A percentile compares a stretch with the other conserved stretches of the same genome.
These are phyloP conservation scores for Benincasa hispida DNA, from an alignment of 306 rosid species.

Conservation along the genomic window DNA sequence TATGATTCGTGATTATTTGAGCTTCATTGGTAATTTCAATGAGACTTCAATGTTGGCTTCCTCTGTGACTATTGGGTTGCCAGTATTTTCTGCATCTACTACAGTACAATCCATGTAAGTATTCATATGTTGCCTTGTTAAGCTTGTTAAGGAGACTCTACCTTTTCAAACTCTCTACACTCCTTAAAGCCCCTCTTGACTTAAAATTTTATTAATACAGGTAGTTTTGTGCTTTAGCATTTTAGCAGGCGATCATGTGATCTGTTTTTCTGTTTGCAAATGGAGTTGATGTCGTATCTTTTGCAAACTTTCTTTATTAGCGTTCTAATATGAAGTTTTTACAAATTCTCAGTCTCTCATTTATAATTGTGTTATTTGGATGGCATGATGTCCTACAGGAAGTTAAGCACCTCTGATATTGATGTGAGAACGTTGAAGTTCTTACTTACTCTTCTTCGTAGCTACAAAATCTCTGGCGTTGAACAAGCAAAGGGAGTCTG, in stretches of 20 bases:
- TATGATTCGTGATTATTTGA: constrained; percentile 40
- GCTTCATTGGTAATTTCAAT: constrained; percentile 43
- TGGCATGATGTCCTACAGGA: constrained; percentile 26
- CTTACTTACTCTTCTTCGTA: constrained; percentile 33
- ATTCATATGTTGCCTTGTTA: not conserved
- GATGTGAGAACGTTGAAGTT: constrained; percentile 54
- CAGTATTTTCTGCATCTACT: constrained; percentile 65
- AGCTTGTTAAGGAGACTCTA: not conserved
- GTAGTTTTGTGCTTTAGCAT: not conserved
- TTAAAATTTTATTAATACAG: not conserved
- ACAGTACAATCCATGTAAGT: constrained; percentile 66
- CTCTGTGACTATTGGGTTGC: constrained; percentile 36
- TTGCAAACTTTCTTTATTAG: not conserved
- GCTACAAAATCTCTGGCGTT: constrained; percentile 38
- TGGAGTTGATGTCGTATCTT: not conserved
- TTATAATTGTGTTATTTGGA: not conserved
- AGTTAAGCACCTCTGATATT: constrained; percentile 30
- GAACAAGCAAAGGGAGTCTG: constrained; percentile 34
- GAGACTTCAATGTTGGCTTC: constrained; percentile 29
- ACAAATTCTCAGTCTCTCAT: not conserved
- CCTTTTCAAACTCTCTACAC: not conserved
- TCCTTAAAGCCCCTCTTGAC: not conserved
- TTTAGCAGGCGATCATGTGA: not conserved
- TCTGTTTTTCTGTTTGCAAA: not conserved
- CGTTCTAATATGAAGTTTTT: not conserved